These are phyloP conservation scores for Endogone sp. DNA, from an alignment of 192 early-diverging fungal species.

Conservation along the genomic window DNA sequence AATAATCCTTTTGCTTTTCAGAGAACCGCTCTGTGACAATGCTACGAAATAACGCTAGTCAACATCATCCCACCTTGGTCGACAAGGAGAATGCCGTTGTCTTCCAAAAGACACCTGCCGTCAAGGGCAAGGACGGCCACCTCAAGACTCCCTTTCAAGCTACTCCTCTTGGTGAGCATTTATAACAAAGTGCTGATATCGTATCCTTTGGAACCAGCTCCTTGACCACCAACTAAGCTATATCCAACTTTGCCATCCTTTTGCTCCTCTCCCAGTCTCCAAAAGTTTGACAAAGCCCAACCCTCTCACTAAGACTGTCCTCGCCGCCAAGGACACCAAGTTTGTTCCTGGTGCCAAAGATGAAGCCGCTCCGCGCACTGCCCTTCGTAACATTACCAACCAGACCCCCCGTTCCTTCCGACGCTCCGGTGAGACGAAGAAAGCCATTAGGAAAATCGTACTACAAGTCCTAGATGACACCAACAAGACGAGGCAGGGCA, in stretches of 20 bases:
- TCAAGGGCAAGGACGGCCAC: neutral
- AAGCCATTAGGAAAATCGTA: neutral
- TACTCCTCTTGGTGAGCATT: neutral
- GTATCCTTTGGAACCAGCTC: no score
- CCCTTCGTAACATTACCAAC: neutral
- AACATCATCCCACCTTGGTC: neutral
- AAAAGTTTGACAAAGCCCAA: no score
- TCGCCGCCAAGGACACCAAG: neutral
- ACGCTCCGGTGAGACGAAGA: neutral
- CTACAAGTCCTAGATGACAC: neutral
- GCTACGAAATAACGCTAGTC: neutral
- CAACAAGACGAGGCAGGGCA: neutral
- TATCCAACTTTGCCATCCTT: no score
- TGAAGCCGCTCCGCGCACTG: neutral
- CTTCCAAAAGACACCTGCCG: neutral
- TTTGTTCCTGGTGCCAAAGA: neutral
- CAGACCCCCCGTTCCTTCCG: neutral
- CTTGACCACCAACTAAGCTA: no score
- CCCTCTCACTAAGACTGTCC: neutral
- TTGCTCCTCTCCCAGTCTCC: no score
- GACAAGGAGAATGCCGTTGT: neutral
- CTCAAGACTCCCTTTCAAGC: neutral
- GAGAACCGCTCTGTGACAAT: no score
- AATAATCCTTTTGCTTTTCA: no score
- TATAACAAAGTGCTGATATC: no score